Evolutionary conservation across 1,284 basidiomycete genomes (phyloP).

Genomic region (Somion occarium): DNA sequence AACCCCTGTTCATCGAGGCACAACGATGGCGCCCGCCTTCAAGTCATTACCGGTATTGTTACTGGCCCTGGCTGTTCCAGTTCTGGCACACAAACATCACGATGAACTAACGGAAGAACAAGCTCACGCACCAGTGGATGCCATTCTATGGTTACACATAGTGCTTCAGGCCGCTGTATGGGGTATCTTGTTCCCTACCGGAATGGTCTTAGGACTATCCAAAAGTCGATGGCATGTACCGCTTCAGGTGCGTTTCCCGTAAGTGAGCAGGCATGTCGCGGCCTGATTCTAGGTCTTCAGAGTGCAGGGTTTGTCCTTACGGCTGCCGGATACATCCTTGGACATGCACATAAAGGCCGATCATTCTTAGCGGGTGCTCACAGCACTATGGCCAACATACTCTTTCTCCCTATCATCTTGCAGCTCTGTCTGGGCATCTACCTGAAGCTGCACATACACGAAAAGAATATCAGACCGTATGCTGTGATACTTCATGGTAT

Average conservation of each 20-base stretch:
- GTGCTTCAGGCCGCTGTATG: conserved; percentile 70
- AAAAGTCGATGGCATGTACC: conserved; percentile 85
- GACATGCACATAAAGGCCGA: conserved; percentile 78
- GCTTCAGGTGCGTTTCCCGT: conserved; percentile 51
- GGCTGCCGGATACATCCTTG: conserved; percentile 67
- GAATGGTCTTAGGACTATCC: conserved; percentile 83
- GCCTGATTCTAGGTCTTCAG: conserved; percentile 31
- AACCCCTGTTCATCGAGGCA: not conserved
- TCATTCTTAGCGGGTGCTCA: conserved; percentile 70
- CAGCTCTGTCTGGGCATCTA: conserved; percentile 83
- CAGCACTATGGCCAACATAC: conserved; percentile 65
- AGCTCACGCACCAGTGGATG: conserved; percentile 64
- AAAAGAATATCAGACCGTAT: conserved; percentile 71
- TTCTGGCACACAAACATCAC: conserved; percentile 55
- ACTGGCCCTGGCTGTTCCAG: conserved; percentile 13
- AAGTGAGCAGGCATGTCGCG: conserved; percentile 4
- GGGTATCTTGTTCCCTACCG: conserved; percentile 80
- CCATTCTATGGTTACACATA: conserved; percentile 79
- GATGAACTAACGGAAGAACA: conserved; percentile 61
- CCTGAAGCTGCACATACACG: conserved; percentile 89
- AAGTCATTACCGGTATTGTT: not conserved
- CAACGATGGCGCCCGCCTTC: not conserved
- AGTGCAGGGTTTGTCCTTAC: conserved; percentile 66
- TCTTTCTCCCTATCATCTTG: conserved; percentile 58
- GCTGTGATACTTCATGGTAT: conserved; percentile 74